Conservation (phyloP, 2,329 filamentous ascomycete species). For the Aureobasidium sp. region DNA sequence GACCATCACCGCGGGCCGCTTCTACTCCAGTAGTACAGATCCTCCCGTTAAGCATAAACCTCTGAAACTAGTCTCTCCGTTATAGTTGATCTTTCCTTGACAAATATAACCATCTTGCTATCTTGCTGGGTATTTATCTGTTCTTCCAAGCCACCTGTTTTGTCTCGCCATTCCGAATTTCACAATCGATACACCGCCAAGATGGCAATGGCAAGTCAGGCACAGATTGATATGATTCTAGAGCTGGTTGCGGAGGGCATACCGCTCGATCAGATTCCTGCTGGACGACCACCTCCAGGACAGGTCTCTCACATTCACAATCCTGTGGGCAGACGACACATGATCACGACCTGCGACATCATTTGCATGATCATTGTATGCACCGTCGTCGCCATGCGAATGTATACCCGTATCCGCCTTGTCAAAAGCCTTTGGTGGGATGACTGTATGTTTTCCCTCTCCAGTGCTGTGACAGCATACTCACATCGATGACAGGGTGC, state of each 20-base stretch:
- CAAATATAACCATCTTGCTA: no score
- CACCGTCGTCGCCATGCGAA: not conserved
- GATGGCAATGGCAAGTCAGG: not conserved
- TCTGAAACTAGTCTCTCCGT: no score
- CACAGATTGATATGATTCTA: not conserved
- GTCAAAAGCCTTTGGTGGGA: conserved; percentile 9
- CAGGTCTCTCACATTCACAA: not conserved
- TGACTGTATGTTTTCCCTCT: conserved; percentile 5
- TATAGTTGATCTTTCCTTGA: no score
- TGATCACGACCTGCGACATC: conserved; percentile 9
- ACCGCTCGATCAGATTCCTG: not conserved
- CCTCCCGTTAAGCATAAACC: no score
- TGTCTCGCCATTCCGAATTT: no score
- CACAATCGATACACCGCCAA: no score
- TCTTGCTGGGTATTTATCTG: no score
- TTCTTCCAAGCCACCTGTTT: no score
- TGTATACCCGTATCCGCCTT: conserved; percentile 3
- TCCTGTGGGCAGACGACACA: not conserved
- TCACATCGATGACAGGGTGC: not conserved
- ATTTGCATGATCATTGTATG: not conserved
- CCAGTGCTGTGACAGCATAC: no score
- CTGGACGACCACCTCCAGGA: not conserved
- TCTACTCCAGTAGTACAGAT: no score
- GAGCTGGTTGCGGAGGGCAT: not conserved
- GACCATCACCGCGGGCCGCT: no score